phyloP scores from a whole-genome alignment of 2,329 filamentous ascomycete species.

The Microcyclosporella mali region DNA sequence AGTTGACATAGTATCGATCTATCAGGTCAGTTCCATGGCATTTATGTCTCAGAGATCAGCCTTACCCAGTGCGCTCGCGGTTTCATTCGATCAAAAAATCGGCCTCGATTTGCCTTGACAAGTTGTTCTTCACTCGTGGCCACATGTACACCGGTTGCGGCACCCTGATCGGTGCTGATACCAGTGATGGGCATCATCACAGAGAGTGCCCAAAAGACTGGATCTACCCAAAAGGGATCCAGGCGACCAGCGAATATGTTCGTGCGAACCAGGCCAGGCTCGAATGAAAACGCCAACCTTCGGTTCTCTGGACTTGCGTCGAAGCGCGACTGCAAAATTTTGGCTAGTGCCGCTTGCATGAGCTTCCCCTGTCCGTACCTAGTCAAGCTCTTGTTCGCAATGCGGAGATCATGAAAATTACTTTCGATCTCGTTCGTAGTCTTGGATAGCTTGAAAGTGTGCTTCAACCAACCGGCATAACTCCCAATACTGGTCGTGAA shows the following conservation, averaged over 20 bases:
- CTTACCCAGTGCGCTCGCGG: background rate
- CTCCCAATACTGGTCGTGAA: slow-evolving; percentile 5
- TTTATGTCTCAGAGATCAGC: no score
- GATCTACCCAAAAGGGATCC: background rate
- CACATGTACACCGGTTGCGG: slow-evolving; percentile 5
- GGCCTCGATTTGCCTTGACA: background rate
- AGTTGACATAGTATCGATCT: no score
- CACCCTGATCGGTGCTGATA: slow-evolving; percentile 3
- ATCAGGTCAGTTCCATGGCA: no score
- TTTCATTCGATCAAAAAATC: slow-evolving; percentile 7
- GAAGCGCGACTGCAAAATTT: slow-evolving; percentile 1
- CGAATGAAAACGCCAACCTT: slow-evolving; percentile 2
- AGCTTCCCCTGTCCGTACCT: slow-evolving; percentile 3
- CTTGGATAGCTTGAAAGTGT: slow-evolving; percentile 1
- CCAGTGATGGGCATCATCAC: slow-evolving; percentile 1
- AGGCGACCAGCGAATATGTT: background rate
- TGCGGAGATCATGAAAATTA: background rate
- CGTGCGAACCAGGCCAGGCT: slow-evolving; percentile 3
- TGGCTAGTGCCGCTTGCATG: slow-evolving; percentile 3
- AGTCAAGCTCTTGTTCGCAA: background rate
- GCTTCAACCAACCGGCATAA: background rate
- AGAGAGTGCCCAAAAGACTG: slow-evolving; percentile 1
- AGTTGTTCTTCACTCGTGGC: slow-evolving; percentile 4
- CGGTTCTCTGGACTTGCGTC: background rate
- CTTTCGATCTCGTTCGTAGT: slow-evolving; percentile 1